Percentiles rank a stretch among this genome's conserved stretches.
These are phyloP conservation scores for Tilletia setariae DNA, from an alignment of 1,284 basidiomycete species.

Conservation along the genomic window DNA sequence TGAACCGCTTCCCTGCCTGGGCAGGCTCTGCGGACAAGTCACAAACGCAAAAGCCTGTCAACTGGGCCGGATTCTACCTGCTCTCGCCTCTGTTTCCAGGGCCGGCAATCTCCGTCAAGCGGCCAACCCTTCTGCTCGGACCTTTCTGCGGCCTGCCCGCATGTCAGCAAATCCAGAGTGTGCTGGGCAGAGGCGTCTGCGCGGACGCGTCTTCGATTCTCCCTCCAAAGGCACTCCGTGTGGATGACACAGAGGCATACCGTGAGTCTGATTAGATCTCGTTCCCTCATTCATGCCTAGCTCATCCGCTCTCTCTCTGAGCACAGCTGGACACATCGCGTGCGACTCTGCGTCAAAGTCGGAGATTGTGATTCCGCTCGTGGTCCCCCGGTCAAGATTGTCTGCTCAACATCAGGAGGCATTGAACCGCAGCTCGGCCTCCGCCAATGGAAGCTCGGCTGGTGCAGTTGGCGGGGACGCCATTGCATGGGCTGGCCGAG, in stretches of 20 bases:
- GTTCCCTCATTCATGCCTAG: slow-evolving; percentile 16
- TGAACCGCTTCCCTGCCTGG: slow-evolving; percentile 46
- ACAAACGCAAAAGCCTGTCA: slow-evolving; percentile 36
- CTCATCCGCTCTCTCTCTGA: no score
- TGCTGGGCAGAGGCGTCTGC: slow-evolving; percentile 54
- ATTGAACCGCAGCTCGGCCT: slow-evolving; percentile 21
- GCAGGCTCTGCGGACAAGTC: background rate
- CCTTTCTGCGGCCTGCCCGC: slow-evolving; percentile 57
- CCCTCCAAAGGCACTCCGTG: slow-evolving; percentile 46
- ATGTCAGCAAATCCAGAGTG: slow-evolving; percentile 50
- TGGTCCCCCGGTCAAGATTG: slow-evolving; percentile 35
- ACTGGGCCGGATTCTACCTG: slow-evolving; percentile 57
- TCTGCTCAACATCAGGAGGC: slow-evolving; percentile 23
- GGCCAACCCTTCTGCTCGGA: slow-evolving; percentile 51
- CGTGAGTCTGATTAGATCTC: slow-evolving; percentile 26
- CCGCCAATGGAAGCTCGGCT: slow-evolving; percentile 21
- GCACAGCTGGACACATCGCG: slow-evolving; percentile 55
- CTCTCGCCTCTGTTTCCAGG: slow-evolving; percentile 51
- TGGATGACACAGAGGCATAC: slow-evolving; percentile 51
- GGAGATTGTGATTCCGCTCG: slow-evolving; percentile 55
- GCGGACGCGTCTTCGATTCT: slow-evolving; percentile 50
- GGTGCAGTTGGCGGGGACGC: background rate
- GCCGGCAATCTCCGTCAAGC: slow-evolving; percentile 19
- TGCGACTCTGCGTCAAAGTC: slow-evolving; percentile 54
- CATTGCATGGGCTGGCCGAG: slow-evolving; percentile 43